These are phyloP conservation scores for Alnus rubra DNA, from an alignment of 306 rosid genomes.

Conservation along the genomic window DNA sequence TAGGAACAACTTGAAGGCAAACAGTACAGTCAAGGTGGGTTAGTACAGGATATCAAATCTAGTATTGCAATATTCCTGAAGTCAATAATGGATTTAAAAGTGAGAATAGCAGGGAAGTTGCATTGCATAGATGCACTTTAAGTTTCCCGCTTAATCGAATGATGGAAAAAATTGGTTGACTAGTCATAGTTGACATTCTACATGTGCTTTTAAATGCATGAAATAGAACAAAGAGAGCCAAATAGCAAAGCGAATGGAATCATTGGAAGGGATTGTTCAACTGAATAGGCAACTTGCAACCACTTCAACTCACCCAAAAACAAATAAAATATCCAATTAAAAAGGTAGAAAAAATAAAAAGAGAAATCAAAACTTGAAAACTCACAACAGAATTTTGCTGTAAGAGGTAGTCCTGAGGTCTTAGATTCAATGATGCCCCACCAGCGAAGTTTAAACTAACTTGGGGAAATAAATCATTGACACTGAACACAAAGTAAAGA, in stretches of 20 bases:
- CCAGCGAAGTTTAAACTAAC: constrained; percentile 90
- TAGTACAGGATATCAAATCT: neutral
- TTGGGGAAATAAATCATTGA: constrained; percentile 77
- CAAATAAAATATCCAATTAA: constrained; percentile 3
- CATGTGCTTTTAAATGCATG: neutral
- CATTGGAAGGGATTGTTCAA: constrained; percentile 14
- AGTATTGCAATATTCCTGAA: neutral
- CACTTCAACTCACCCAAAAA: constrained; percentile 17
- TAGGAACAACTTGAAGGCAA: neutral
- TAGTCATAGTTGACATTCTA: neutral
- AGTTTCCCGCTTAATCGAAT: neutral
- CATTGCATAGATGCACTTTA: neutral
- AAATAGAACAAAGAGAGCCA: neutral
- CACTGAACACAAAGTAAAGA: constrained; percentile 44
- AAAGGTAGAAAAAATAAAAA: neutral
- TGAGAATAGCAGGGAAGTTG: neutral
- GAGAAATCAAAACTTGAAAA: constrained; percentile 25
- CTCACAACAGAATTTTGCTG: constrained; percentile 84
- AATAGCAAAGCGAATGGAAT: neutral
- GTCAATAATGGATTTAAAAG: neutral
- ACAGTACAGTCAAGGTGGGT: neutral
- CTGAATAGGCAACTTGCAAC: constrained; percentile 21
- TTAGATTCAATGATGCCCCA: constrained; percentile 67
- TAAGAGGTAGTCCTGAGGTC: constrained; percentile 90
- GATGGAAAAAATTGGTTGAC: neutral